Percentiles rank a stretch among this genome's conserved stretches.
These are phyloP conservation scores for Sporothrix schenckii DNA, from an alignment of 2,329 filamentous ascomycete genomes.

Conservation along the genomic window DNA sequence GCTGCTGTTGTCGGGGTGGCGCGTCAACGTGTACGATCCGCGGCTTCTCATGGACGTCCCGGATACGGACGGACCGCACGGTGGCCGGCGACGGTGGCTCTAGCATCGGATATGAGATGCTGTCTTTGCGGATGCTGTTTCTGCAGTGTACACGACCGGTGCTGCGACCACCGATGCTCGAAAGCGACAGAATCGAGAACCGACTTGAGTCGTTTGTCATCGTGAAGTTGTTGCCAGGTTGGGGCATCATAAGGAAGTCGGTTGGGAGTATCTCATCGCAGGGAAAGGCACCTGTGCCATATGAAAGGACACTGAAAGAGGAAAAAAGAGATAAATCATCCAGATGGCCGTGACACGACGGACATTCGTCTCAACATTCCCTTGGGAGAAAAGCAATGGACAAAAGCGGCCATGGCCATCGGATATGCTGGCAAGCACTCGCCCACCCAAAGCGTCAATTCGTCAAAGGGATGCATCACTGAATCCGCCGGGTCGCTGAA, in stretches of 20 bases:
- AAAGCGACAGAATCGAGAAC: conserved; percentile 11
- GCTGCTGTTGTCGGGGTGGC: not conserved
- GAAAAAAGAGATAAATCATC: not conserved
- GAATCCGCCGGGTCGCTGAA: not conserved
- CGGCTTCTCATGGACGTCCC: conserved; percentile 27
- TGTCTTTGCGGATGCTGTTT: conserved; percentile 25
- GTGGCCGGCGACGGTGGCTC: not conserved
- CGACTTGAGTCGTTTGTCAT: conserved; percentile 5
- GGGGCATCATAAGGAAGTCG: not conserved
- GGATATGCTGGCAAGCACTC: not conserved
- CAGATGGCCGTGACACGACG: not conserved
- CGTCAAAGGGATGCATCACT: not conserved
- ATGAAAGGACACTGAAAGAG: not conserved
- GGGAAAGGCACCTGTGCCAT: not conserved
- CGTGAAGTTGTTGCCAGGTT: not conserved
- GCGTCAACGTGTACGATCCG: conserved; percentile 26
- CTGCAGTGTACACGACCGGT: not conserved
- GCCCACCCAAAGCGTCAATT: not conserved
- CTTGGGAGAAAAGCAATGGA: not conserved
- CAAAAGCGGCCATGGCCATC: not conserved
- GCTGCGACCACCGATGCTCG: not conserved
- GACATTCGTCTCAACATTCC: too few species aligned
- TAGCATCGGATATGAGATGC: conserved; percentile 27
- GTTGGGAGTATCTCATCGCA: not conserved
- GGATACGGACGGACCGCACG: conserved; percentile 28